These are phyloP conservation scores for Populus pruinosa DNA, from an alignment of 345 rosid species.

Conservation along the genomic window DNA sequence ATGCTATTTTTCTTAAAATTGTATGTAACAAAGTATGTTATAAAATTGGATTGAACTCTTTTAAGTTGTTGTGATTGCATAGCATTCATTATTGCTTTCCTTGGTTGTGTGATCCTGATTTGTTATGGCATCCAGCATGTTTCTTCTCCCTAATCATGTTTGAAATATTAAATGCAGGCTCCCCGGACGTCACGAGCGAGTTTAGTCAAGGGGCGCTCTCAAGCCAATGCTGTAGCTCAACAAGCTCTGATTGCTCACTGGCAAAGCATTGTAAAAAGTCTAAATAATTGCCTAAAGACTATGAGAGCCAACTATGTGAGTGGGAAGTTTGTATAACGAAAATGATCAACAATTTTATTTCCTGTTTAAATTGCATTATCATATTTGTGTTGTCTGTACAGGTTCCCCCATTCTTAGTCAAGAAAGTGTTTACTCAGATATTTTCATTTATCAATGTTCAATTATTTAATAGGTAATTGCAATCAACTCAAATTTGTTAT, in stretches of 20 bases:
- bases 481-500: neutral
- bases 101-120: neutral
- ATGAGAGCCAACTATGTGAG: constrained; percentile 78
- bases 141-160: neutral
- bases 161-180: constrained; percentile 46
- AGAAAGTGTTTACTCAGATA: constrained; percentile 77
- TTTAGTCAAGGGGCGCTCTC: constrained; percentile 84
- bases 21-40: neutral
- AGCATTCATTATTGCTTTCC: no score
- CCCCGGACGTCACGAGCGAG: constrained; percentile 86
- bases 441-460: constrained; percentile 92
- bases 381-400: constrained; percentile 22
- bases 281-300: constrained; percentile 57
- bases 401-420: constrained; percentile 34
- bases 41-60: neutral
- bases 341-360: constrained; percentile 1
- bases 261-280: constrained; percentile 83
- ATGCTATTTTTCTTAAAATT: constrained; percentile 1
- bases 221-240: constrained; percentile 88
- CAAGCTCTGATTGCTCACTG: constrained; percentile 90
- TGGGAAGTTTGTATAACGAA: neutral
- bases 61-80: neutral
- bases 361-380: constrained; percentile 15
- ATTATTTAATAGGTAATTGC: constrained; percentile 77
- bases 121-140: neutral